A percentile compares a stretch with the other conserved stretches of the same genome.
phyloP scores from a whole-genome alignment of 495 filamentous ascomycete species.

The Xylaria nigripes region DNA sequence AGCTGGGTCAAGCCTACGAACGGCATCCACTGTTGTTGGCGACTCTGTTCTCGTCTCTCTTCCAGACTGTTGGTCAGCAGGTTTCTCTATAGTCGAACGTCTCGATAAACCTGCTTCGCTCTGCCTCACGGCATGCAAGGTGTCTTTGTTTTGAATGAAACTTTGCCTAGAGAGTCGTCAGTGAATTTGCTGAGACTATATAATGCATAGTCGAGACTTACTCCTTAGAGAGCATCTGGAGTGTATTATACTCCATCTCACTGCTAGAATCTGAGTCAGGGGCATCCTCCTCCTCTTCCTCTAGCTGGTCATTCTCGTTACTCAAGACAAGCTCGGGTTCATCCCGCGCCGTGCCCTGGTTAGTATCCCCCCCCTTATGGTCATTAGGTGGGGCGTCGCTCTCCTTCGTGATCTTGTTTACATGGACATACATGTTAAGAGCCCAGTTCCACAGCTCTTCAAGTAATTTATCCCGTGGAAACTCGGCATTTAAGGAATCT shows the following conservation, averaged over 20 bases:
- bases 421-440: slow-evolving; percentile 8
- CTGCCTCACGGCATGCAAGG: slow-evolving; percentile 19
- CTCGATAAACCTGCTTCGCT: slow-evolving; percentile 8
- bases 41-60: slow-evolving; percentile 5
- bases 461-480: slow-evolving; percentile 10
- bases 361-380: not conserved
- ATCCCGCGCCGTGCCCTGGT: not conserved
- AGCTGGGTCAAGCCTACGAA: slow-evolving; percentile 15
- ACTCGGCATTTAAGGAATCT: slow-evolving; percentile 5
- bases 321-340: slow-evolving; percentile 13
- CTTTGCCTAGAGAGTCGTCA: slow-evolving; percentile 16
- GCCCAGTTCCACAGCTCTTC: slow-evolving; percentile 16
- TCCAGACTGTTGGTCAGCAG: slow-evolving; percentile 2
- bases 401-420: not conserved
- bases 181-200: not conserved
- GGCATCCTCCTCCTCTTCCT: not conserved
- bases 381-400: not conserved
- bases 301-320: slow-evolving; percentile 1
- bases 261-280: slow-evolving; percentile 1
- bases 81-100: not conserved
- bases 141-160: slow-evolving; percentile 15
- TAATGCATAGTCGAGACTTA: not conserved
- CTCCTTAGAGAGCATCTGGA: not conserved
- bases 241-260: slow-evolving; percentile 4
- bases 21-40: slow-evolving; percentile 13